Evolutionary conservation across 2,329 filamentous ascomycete genomes (phyloP), one percentile per base, ranked within the genome.

Genomic region (Trichoderma sp.): DNA sequence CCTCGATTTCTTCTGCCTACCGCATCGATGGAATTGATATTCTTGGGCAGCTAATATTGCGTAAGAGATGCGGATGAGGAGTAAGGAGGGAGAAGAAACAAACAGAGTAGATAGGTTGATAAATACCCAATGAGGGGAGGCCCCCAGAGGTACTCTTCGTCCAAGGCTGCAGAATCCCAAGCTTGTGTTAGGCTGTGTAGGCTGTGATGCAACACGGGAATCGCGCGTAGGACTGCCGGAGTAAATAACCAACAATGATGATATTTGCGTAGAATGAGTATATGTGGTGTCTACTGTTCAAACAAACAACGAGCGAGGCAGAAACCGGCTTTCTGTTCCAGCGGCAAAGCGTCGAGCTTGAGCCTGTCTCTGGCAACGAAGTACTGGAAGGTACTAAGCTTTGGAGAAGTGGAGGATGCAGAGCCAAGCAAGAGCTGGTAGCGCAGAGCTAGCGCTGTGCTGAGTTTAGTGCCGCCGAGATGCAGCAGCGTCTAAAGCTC

Each of bases 341-440:
- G 24, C 7, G 3, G 57, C 57, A 43, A 43, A 27, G 35, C 7
- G 35, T 27, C 57, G 33, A 40, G 21, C 24, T 37, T 59, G 35
- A 59, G 57, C 35, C n/a, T 29, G 57, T 43, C 5, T 21, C 57
- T n/a, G 40, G 40, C 40, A 43, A 43, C 40, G 16, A 43, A 43
- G 31, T 52, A 63, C 43, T 31, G 21, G n/a, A 21, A 63, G 19
- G 29, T 35, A 49, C 47, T 49, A 24, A 6, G 49, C 27, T 52
- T 63, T 37, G 21, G 60, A 63, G 60, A 63, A 63, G 60, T 47
- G 60, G 59, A 62, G 59, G 33, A 24, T 49, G n/a, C 47, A 49
- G 40, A 43, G n/a, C 21, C 31, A 35, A 59, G 19, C n/a, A 16
- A 24, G 31, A 52, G 43, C 60, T 63, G 60, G 49, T 63, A 63